Conservation (phyloP, 1,139 yeast genomes). For the Geotrichum siamense region DNA sequence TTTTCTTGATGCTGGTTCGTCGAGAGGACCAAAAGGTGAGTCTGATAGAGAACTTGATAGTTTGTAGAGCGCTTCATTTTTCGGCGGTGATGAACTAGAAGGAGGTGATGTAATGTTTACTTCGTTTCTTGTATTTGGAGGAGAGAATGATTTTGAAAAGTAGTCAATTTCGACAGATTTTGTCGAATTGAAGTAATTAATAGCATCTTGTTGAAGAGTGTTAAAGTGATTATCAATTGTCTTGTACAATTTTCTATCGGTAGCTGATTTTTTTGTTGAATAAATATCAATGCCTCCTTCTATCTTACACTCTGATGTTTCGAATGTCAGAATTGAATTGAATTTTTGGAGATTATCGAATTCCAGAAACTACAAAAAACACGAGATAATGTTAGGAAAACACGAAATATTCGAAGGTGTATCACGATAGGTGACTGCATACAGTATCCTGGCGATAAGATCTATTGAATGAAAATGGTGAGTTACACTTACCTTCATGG, state of each 20-base stretch:
- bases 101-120: constrained; percentile 13
- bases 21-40: constrained; percentile 93
- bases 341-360: constrained; percentile 85
- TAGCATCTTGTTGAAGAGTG: constrained; percentile 24
- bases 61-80: constrained; percentile 4
- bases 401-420: too few species aligned
- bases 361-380: constrained; percentile 66
- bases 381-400: neutral
- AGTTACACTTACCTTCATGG: neutral
- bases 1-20: constrained; percentile 73
- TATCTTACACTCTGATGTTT: constrained; percentile 77
- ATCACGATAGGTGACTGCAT: neutral
- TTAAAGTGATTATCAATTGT: constrained; percentile 67
- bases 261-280: constrained; percentile 87
- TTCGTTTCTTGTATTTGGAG: constrained; percentile 6
- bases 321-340: constrained; percentile 79
- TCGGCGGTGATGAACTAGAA: constrained; percentile 14
- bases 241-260: constrained; percentile 82
- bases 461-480: neutral
- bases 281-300: constrained; percentile 92
- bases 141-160: constrained; percentile 21
- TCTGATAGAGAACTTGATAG: constrained; percentile 23
- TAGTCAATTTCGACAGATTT: constrained; percentile 18
- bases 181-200: constrained; percentile 17
- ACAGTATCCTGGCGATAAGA: neutral